Conservation (phyloP, 2,329 filamentous ascomycete genomes). For the Curvularia verruculosa region DNA sequence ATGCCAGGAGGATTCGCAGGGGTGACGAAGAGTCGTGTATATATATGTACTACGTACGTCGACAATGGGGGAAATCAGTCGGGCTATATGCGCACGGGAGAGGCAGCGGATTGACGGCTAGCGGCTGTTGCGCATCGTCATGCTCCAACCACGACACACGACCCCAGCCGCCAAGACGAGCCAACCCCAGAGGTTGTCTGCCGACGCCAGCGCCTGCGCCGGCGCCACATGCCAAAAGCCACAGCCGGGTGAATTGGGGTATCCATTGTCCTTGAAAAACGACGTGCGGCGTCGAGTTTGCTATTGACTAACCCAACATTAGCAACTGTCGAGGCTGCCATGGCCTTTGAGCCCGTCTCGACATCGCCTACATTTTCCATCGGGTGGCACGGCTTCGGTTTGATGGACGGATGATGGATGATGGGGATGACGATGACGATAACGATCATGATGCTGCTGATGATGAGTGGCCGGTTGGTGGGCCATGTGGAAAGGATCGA, state of each 20-base stretch:
- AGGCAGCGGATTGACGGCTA: constrained; percentile 21
- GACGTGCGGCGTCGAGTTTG: neutral
- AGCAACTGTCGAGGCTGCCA: no score
- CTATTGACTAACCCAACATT: neutral
- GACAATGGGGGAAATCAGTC: constrained; percentile 15
- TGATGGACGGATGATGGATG: constrained; percentile 2
- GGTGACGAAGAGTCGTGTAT: constrained; percentile 25
- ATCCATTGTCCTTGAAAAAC: neutral
- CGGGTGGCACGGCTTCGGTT: neutral
- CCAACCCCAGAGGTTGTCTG: constrained; percentile 7
- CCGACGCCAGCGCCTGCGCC: no score
- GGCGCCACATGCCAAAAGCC: constrained; percentile 21
- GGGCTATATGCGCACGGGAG: constrained; percentile 24
- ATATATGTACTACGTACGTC: neutral
- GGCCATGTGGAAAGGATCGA: neutral
- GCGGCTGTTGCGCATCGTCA: constrained; percentile 23
- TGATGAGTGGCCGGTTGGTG: no score
- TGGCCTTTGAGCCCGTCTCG: no score
- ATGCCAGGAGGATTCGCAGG: constrained; percentile 13
- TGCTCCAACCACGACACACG: constrained; percentile 22
- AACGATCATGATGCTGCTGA: no score
- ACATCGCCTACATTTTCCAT: neutral
- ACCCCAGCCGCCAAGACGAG: constrained; percentile 25
- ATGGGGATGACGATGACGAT: neutral
- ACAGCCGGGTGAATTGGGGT: neutral